Evolutionary conservation across 306 rosid species (phyloP), one percentile per base, ranked within the genome.

Genomic region (Corylus americana): DNA sequence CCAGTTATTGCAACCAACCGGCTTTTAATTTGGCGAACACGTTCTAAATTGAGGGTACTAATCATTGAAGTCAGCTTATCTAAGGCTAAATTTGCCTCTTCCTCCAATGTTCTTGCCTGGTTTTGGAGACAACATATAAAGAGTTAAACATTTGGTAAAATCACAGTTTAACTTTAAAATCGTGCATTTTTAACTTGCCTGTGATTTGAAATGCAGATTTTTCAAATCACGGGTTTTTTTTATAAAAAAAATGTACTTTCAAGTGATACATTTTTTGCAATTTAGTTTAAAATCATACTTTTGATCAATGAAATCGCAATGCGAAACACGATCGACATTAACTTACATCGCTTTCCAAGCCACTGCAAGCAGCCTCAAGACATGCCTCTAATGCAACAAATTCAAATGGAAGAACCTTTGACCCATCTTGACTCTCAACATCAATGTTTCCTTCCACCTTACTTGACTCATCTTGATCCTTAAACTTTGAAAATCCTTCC

Each of bases 1-100:
- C 98, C 96, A 4, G 96, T 89, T 74, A 94, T 91, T 20, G 93
- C 85, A 78, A 89, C 97, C 90, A 94, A 78, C 68, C 97, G 92
- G 79, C 91, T 94, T 86, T 94, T 94, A 76, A 94, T 90, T 55
- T 88, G 93, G 69, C 96, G 91, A 71, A 92, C 98, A 0, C 88
- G 90, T 75, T 94, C 97, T 78, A 94, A 89, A 70, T 90, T 94
- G 80, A 92, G 93, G 39, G 94, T 88, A 78, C 93, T 85, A 48
- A 94, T 88, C 70, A 86, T 84, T 16, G 96, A 85, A 64, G 96
- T 92, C 77, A 94, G 80, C 88, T 90, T 90, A 88, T 89, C 98
- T 31, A 94, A 85, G 58, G 97, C 98, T 35, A 97, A 96, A 78
- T 92, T 91, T 78, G 98, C 94, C 80, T 94, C 94, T 55, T 58